Evolutionary conservation across 108 stramenopile species (phyloP), one percentile per base, ranked within the genome.

Genomic region (Skeletonema potamos): DNA sequence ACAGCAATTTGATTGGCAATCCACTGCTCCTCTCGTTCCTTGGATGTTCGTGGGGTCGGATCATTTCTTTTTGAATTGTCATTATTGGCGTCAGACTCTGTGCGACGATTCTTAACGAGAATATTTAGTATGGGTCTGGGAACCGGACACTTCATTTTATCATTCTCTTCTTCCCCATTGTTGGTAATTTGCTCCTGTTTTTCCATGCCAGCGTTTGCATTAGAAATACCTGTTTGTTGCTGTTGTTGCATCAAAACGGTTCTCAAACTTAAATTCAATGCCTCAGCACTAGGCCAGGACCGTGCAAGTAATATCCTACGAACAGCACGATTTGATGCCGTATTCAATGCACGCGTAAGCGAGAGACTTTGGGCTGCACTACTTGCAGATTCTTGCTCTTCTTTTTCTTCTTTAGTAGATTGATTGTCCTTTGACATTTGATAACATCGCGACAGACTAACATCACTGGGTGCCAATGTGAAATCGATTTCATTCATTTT

Each of bases 231-330:
- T 80, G 51, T 39, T 32, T 70, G 75, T 62, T 73, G 59, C 18
- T 72, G 72, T 15, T 78, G 66, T 55, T 81, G 82, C 66, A 75
- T 83, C 27, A 86, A 68, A 13, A 83, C 76, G 46, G 79, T 80
- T 54, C 89, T 84, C 37, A 93, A 58, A 72, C 89, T 89, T 22
- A 86, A 58, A 68, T 93, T 93, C 62, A 93, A 79, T 13, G 88
- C 90, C 74, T 93, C 92, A 22, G 90, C 88, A 30, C 85, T 85
- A 29, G 93, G 93, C 93, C 93, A 95, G 4, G 85, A 89, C 51
- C 89, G 65, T 27, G 91, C 87, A 29, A 95, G 62, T 24, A 92
- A 51, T 55, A 95, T 92, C 39, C 93, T 69, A 27, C 90, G 83
- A 17, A 95, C 85, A 10, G 87, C 91, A 20, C 91, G 85, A 68